phyloP scores from a whole-genome alignment of 2,329 filamentous ascomycete genomes.

The Microdochium paspali region DNA sequence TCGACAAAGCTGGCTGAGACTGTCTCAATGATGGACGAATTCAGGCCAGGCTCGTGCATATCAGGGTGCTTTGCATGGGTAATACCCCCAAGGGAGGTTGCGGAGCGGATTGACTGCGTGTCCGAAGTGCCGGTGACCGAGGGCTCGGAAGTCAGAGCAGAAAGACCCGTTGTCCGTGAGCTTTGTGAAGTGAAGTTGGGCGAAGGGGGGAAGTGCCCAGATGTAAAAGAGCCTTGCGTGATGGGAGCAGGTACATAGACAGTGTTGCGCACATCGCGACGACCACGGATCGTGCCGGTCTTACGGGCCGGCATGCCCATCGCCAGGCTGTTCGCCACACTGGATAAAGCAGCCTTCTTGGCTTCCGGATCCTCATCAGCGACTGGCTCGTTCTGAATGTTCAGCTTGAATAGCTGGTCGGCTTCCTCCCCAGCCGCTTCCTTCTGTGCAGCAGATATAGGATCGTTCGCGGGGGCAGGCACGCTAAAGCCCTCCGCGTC shows the following conservation, averaged over 20 bases:
- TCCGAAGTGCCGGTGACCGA: slow-evolving; percentile 57
- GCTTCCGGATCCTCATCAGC: slow-evolving; percentile 69
- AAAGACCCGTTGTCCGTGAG: slow-evolving; percentile 36
- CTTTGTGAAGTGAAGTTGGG: slow-evolving; percentile 25
- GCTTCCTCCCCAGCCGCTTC: slow-evolving; percentile 52
- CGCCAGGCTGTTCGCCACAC: slow-evolving; percentile 61
- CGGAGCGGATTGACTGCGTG: slow-evolving; percentile 84
- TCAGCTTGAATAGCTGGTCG: slow-evolving; percentile 68
- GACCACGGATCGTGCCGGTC: slow-evolving; percentile 71
- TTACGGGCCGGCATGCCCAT: slow-evolving; percentile 57
- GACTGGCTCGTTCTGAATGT: slow-evolving; percentile 70
- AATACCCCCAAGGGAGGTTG: slow-evolving; percentile 64
- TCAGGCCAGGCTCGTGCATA: slow-evolving; percentile 68
- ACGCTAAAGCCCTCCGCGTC: slow-evolving; percentile 72
- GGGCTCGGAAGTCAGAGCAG: slow-evolving; percentile 53
- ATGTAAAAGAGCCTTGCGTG: slow-evolving; percentile 16
- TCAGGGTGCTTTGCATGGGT: slow-evolving; percentile 73
- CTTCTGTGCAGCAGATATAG: slow-evolving; percentile 63
- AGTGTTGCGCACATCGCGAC: slow-evolving; percentile 86
- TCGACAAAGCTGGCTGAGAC: slow-evolving; percentile 79
- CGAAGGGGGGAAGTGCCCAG: slow-evolving; percentile 22
- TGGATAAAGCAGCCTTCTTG: slow-evolving; percentile 64
- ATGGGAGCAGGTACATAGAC: slow-evolving; percentile 59
- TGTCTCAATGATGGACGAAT: slow-evolving; percentile 83
- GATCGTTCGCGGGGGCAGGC: slow-evolving; percentile 52